These are phyloP conservation scores for Aphanomyces stellatus DNA, from an alignment of 352 stramenopile genomes.

Conservation along the genomic window DNA sequence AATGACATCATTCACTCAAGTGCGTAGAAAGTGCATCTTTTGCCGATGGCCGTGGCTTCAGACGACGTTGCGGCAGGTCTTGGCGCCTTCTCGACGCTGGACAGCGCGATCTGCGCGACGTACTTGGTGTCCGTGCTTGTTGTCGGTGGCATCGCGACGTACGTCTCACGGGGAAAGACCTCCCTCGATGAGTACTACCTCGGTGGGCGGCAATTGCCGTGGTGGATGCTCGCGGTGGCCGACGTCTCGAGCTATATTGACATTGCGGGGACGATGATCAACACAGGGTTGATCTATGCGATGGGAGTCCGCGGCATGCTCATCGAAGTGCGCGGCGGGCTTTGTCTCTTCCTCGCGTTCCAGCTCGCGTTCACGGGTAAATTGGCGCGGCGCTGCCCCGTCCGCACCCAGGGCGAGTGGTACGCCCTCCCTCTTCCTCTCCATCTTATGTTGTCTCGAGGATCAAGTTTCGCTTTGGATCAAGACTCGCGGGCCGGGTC, in stretches of 20 bases:
- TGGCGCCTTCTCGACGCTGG: constrained; percentile 21
- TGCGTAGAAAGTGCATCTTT: not conserved
- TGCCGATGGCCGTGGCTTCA: not conserved
- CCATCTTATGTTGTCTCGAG: constrained; percentile 23
- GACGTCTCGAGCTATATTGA: constrained; percentile 83
- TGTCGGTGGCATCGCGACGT: constrained; percentile 61
- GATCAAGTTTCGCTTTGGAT: constrained; percentile 76
- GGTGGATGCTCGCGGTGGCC: constrained; percentile 60
- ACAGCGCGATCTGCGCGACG: constrained; percentile 40
- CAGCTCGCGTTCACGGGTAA: constrained; percentile 76
- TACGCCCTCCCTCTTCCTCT: constrained; percentile 17
- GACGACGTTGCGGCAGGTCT: not conserved
- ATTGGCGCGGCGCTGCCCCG: constrained; percentile 53
- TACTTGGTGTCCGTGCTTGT: constrained; percentile 57
- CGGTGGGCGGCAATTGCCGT: constrained; percentile 50
- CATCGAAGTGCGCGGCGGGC: constrained; percentile 66
- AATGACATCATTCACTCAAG: too few relatives aligned
- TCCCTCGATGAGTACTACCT: constrained; percentile 68
- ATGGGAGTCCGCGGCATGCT: constrained; percentile 78
- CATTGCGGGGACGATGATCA: constrained; percentile 81
- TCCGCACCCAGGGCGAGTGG: constrained; percentile 76
- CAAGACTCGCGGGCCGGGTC: constrained; percentile 37
- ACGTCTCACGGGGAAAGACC: constrained; percentile 16
- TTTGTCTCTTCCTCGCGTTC: constrained; percentile 73
- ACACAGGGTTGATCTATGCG: constrained; percentile 70